phyloP scores from a whole-genome alignment of 768 basidiomycete genomes.

The Psilocybe azurescens region DNA sequence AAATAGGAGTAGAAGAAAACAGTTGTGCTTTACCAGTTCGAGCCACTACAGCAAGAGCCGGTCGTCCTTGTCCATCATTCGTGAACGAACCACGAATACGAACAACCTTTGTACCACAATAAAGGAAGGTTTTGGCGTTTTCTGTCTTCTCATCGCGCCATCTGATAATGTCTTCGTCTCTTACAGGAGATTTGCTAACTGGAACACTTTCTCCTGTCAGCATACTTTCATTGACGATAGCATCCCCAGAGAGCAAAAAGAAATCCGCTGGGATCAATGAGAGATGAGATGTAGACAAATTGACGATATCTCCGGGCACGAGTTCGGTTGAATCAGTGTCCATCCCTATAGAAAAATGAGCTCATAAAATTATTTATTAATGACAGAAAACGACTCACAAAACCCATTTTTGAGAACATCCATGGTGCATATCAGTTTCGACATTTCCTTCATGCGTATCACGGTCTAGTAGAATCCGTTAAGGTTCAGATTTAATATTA shows the following conservation, averaged over 20 bases:
- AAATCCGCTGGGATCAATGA: conserved; percentile 87
- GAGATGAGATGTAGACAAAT: conserved; percentile 80
- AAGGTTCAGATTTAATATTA: conserved; percentile 1
- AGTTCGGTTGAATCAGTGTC: conserved; percentile 76
- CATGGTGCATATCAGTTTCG: conserved; percentile 82
- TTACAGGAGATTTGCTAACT: conserved; percentile 87
- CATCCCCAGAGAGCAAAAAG: conserved; percentile 92
- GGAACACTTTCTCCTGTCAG: conserved; percentile 98
- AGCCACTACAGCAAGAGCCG: conserved; percentile 83
- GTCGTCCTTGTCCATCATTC: conserved; percentile 54
- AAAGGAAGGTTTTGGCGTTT: conserved; percentile 82
- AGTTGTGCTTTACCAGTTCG: conserved; percentile 67
- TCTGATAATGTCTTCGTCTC: conserved; percentile 72
- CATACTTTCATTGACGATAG: conserved; percentile 99
- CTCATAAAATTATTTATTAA: conserved; percentile 1
- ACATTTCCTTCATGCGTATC: conserved; percentile 94
- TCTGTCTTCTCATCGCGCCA: conserved; percentile 79
- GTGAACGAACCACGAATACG: conserved; percentile 73
- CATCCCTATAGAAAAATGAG: conserved; percentile 54
- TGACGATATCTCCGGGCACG: conserved; percentile 92
- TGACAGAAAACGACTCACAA: conserved; percentile 54
- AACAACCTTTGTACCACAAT: conserved; percentile 90
- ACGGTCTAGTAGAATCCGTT: conserved; percentile 65
- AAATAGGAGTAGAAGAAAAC: neutral
- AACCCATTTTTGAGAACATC: conserved; percentile 68